Evolutionary conservation across 2,329 filamentous ascomycete species (phyloP), one percentile per base, ranked within the genome.

Genomic region (Bipolaris gigantea): DNA sequence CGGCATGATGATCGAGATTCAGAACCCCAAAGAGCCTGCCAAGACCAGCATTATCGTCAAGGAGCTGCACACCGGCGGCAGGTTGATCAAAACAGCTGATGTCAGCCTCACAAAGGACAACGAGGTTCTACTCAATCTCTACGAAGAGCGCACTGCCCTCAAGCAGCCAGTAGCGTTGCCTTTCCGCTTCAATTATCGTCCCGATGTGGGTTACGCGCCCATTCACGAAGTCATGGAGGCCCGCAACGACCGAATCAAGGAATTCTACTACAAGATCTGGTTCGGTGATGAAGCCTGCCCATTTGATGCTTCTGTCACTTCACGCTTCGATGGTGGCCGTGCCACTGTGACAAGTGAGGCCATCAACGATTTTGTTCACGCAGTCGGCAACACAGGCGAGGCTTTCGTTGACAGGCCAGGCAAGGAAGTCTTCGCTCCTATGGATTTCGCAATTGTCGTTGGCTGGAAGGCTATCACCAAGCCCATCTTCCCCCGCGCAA

Each of bases 381-480:
- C 94, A 41, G 94, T 99, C 62, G 94, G 95, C 61, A 99, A 99
- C 78, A 96, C 90, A 13, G 93, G 93, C 34, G 94, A 99, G 75
- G 92, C 94, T 7, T 99, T 99, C 65, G 93, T 99, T 48, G 93
- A 97, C 69, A 86, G 93, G 43, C 93, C 92, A 40, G 93, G 92
- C 63, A 97, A 97, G 80, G 87, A 90, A 59, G 90, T 97, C 61
- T 93, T 89, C 66, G 94, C 94, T 7, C 94, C 95, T 30, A 99
- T 99, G 94, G 94, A 99, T 76, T 99, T 96, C 69, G 92, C 92
- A 62, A 96, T 97, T 63, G 92, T 97, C n/a, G 89, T 95, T 46
- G 92, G 92, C 59, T 97, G 92, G 92, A 97, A 99, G 80, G 94
- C 94, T 39, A 99, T 99, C 70, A 99, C 92, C 10, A 97, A 97